These are phyloP conservation scores for Candida morakotiae DNA, from an alignment of 805 yeast species.

Conservation along the genomic window DNA sequence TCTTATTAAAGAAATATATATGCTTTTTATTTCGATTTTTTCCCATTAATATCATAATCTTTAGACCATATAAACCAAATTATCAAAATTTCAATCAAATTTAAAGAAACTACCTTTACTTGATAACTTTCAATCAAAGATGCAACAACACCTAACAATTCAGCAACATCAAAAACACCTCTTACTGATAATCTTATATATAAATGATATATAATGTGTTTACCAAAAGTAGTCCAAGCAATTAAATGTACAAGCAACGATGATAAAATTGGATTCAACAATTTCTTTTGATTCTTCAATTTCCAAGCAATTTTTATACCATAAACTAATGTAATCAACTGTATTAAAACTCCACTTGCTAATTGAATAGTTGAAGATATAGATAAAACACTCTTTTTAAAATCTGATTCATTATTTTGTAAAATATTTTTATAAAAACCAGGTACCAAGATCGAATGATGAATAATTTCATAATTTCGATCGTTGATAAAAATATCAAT, in stretches of 20 bases:
- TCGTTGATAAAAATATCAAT: constrained; percentile 1
- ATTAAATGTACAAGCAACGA: constrained; percentile 5
- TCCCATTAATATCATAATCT: not conserved
- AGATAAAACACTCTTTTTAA: not conserved
- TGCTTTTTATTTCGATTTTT: too few species aligned
- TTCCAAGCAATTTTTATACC: constrained; percentile 3
- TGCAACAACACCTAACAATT: constrained; percentile 4
- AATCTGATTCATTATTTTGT: not conserved
- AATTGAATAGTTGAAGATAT: constrained; percentile 2
- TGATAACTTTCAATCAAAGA: constrained; percentile 3
- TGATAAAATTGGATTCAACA: not conserved
- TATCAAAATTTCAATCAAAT: constrained; percentile 3
- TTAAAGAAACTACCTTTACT: not conserved
- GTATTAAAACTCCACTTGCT: constrained; percentile 2
- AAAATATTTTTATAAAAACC: not conserved
- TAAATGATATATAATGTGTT: constrained; percentile 3
- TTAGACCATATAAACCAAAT: constrained; percentile 6
- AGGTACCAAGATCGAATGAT: constrained; percentile 5
- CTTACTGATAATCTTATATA: not conserved
- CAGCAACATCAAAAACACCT: constrained; percentile 7
- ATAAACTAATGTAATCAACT: not conserved
- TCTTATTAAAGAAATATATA: too few species aligned
- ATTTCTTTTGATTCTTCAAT: not conserved
- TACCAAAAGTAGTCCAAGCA: constrained; percentile 2
- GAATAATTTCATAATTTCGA: not conserved